A percentile compares a stretch with the other conserved stretches of the same genome.
Conservation (phyloP, 768 basidiomycete genomes). For the Boletales sp. region DNA sequence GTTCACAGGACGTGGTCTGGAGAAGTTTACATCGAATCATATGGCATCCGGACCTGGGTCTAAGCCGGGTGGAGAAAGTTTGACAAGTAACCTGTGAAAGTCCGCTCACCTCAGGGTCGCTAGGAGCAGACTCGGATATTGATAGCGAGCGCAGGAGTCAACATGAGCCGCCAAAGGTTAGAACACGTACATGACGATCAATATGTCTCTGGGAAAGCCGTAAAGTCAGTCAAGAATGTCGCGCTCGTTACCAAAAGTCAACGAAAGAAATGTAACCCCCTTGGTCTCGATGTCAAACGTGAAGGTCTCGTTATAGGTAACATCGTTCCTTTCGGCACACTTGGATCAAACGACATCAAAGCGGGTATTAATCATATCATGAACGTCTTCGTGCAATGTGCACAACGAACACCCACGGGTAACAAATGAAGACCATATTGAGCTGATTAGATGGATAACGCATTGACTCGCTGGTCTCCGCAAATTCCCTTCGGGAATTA, state of each 20-base stretch:
- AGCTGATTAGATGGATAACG: constrained; percentile 4
- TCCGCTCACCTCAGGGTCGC: too few relatives aligned
- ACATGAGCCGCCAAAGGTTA: not conserved
- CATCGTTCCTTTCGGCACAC: not conserved
- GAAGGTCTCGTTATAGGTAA: not conserved
- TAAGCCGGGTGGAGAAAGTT: too few relatives aligned
- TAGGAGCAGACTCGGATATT: too few relatives aligned
- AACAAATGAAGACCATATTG: constrained; percentile 7
- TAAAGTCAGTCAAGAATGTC: not conserved
- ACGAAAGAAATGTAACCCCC: constrained; percentile 3
- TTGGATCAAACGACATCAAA: not conserved
- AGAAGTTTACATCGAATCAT: too few relatives aligned
- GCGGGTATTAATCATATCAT: constrained; percentile 6
- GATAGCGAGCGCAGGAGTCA: too few relatives aligned
- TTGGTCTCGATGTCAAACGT: not conserved
- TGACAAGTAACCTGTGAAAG: too few relatives aligned
- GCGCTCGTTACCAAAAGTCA: not conserved
- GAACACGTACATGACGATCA: not conserved
- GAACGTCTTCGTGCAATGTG: constrained; percentile 1
- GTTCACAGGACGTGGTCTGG: too few relatives aligned
- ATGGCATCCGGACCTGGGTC: too few relatives aligned
- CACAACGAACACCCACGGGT: constrained; percentile 2
- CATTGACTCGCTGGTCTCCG: constrained; percentile 4
- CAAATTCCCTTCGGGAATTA: constrained; percentile 12
- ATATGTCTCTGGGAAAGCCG: not conserved